Evolutionary conservation across 2,329 filamentous ascomycete genomes (phyloP), one percentile per base, ranked within the genome.

Genomic region (Aureobasidium namibiae): DNA sequence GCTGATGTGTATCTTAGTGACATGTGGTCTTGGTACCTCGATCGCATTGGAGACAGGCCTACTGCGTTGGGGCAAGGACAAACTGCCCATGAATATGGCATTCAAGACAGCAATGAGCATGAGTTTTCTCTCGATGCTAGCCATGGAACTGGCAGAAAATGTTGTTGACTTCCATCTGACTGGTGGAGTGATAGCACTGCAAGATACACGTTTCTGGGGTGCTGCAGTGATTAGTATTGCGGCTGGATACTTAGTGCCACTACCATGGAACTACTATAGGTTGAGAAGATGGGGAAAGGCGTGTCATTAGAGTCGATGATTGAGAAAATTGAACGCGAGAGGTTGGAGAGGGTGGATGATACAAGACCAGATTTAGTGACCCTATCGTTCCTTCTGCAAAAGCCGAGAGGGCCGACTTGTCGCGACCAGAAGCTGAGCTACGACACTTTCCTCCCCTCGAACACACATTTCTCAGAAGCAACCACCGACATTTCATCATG

Each of bases 81-180:
- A 38, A 7, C 11, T 50, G 3, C 21, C 21, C 10, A 6, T 26
- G 13, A 50, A 10, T 14, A 24, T 21, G 18, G 48, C 48, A n/a
- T 50, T 50, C 48, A 50, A 50, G 7, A 50, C 48, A 24, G 48
- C 48, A 26, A 50, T 50, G 48, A 33, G 48, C 7, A 50, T 50
- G 48, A 50, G 48, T 50, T 50, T 50, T n/a, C 24, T 38, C 48
- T 50, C 48, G 11, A 50, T 50, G 48, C 48, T 50, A 26, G 48
- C 48, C 18, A 50, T 50, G 48, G 48, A 50, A 38, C 1, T 26
- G 21, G 48, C 48, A 2, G 48, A 50, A 21, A 50, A 50, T 50
- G 33, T 21, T 13, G 48, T 50, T 7, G 48, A 50, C 7, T 50
- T 24, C 14, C 33, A 38, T 26, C 33, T 50, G 3, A 50, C 48